Percentiles rank a stretch among this genome's conserved stretches.
Conservation (phyloP, 345 rosid genomes). For the Nephelium lappaceum region DNA sequence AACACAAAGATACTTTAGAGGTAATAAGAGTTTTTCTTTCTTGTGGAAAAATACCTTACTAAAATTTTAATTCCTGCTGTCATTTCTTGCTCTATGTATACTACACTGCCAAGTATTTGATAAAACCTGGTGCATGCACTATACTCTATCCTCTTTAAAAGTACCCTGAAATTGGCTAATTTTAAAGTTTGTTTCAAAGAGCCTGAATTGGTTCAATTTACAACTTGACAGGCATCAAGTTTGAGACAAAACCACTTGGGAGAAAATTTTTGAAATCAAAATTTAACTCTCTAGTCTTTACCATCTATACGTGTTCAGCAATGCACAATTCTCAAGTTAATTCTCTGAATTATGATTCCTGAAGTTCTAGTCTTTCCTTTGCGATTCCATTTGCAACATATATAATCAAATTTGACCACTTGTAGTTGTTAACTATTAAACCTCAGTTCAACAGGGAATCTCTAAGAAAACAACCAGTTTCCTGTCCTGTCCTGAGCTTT, state of each 20-base stretch:
- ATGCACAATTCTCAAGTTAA: not conserved
- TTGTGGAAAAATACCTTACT: not conserved
- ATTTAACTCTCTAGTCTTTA: not conserved
- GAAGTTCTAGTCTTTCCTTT: constrained; percentile 7
- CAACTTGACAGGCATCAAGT: not conserved
- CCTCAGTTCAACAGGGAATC: not conserved
- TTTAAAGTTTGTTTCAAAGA: constrained; percentile 3
- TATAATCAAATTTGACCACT: not conserved
- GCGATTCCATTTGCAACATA: not conserved
- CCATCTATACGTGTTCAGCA: not conserved
- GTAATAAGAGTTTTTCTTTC: constrained; percentile 39
- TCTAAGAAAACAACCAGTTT: not conserved
- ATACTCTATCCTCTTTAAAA: not conserved
- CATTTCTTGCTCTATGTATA: not conserved
- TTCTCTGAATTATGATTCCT: not conserved
- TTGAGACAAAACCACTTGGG: not conserved
- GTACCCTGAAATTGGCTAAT: constrained; percentile 4
- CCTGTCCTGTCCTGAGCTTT: constrained; percentile 4
- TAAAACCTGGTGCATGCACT: not conserved
- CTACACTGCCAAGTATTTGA: not conserved
- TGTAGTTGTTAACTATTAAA: not conserved
- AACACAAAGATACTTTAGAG: constrained; percentile 83
- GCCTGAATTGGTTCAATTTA: constrained; percentile 13
- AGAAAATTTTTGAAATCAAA: not conserved
- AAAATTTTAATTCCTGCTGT: not conserved